A percentile compares a stretch with the other conserved stretches of the same genome.
phyloP scores from a whole-genome alignment of 2,329 filamentous ascomycete species.

The Passalora sequoiae region DNA sequence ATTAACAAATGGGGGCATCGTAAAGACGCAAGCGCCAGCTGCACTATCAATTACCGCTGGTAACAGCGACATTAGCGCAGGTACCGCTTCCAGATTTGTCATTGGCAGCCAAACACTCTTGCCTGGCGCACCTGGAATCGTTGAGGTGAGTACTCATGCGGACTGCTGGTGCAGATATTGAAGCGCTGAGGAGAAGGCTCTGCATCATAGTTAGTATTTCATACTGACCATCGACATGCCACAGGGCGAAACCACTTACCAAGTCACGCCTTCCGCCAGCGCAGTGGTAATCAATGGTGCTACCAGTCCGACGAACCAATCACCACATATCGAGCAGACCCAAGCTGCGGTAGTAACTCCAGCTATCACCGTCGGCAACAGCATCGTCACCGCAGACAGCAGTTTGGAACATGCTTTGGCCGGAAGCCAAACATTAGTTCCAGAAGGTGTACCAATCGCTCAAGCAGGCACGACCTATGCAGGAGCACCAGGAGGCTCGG shows the following conservation, averaged over 20 bases:
- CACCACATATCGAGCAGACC: neutral
- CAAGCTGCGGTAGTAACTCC: neutral
- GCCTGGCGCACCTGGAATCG: constrained; percentile 9
- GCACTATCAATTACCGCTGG: constrained; percentile 8
- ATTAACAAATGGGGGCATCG: neutral
- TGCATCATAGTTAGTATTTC: too few relatives aligned
- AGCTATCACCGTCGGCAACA: neutral
- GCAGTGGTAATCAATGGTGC: neutral
- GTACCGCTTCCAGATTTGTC: neutral
- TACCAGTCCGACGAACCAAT: neutral
- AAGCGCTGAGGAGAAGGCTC: too few relatives aligned
- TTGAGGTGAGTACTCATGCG: too few relatives aligned
- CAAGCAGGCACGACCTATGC: constrained; percentile 10
- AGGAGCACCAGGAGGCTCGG: constrained; percentile 28
- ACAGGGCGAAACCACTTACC: neutral
- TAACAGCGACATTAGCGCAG: neutral
- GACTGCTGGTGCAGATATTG: too few relatives aligned
- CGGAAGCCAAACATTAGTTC: constrained; percentile 3
- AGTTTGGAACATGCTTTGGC: neutral
- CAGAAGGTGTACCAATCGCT: constrained; percentile 6
- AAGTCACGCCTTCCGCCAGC: neutral
- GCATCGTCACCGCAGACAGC: neutral
- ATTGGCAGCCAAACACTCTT: constrained; percentile 8
- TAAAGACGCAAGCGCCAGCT: neutral
- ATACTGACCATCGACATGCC: too few relatives aligned